Evolutionary conservation across 495 filamentous ascomycete species (phyloP).

Genomic region (Annulohypoxylon stygium): DNA sequence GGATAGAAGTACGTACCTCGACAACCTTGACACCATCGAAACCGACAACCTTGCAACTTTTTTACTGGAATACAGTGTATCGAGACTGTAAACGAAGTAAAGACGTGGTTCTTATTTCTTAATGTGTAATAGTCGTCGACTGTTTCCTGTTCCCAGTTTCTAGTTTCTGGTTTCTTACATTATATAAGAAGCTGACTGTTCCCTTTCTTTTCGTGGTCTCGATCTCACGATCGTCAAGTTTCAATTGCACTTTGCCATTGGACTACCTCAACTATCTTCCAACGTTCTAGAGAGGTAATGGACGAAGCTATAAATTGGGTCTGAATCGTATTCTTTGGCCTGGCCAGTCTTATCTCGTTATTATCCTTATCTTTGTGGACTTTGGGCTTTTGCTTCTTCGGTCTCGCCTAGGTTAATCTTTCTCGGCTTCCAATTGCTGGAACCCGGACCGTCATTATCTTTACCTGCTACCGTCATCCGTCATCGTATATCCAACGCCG

Average conservation of each 20-base stretch:
- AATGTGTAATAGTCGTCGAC: slow-evolving; percentile 45
- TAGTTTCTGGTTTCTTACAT: slow-evolving; percentile 30
- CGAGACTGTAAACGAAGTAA: slow-evolving; percentile 18
- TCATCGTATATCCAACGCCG: slow-evolving; percentile 40
- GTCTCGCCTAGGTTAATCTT: slow-evolving; percentile 26
- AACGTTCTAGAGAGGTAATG: slow-evolving; percentile 21
- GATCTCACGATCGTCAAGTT: slow-evolving; percentile 43
- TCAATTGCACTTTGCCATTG: neutral
- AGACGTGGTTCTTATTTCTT: slow-evolving; percentile 21
- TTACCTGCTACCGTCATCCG: slow-evolving; percentile 15
- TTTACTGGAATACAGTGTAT: slow-evolving; percentile 11
- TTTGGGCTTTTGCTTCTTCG: slow-evolving; percentile 16
- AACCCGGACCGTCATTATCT: slow-evolving; percentile 5
- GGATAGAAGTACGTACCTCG: neutral
- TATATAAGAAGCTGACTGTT: slow-evolving; percentile 41
- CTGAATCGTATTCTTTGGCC: slow-evolving; percentile 28
- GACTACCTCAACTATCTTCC: slow-evolving; percentile 18
- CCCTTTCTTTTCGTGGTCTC: slow-evolving; percentile 27
- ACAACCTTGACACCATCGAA: neutral
- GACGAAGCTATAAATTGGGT: slow-evolving; percentile 32
- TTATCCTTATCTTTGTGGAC: slow-evolving; percentile 37
- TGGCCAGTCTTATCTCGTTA: slow-evolving; percentile 2
- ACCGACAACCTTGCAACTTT: slow-evolving; percentile 3
- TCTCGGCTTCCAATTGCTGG: neutral
- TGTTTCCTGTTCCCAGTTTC: slow-evolving; percentile 13